phyloP scores from a whole-genome alignment of 805 yeast species.

The Diddensiella transvaalensis region DNA sequence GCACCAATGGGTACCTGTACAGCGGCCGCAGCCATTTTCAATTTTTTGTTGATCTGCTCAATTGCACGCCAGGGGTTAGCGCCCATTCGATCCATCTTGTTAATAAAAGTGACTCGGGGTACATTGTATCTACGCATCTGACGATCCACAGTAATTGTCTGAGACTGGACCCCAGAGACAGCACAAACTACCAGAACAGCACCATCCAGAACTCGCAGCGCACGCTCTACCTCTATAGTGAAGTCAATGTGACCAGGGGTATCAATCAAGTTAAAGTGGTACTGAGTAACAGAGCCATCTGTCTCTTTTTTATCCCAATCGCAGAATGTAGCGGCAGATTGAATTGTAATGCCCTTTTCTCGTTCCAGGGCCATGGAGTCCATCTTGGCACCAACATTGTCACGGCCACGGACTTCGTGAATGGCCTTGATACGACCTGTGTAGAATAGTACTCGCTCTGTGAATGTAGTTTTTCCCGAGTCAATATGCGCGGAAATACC shows the following conservation, averaged over 20 bases:
- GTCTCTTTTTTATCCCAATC: constrained; percentile 70
- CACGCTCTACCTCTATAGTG: constrained; percentile 98
- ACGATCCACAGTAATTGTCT: constrained; percentile 97
- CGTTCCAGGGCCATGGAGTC: constrained; percentile 98
- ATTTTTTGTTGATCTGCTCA: constrained; percentile 81
- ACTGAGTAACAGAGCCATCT: constrained; percentile 48
- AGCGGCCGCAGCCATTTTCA: constrained; percentile 94
- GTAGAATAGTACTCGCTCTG: constrained; percentile 92
- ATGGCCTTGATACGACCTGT: constrained; percentile 97
- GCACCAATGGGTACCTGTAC: constrained; percentile 97
- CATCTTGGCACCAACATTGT: constrained; percentile 98
- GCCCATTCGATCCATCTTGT: constrained; percentile 99
- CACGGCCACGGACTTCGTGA: constrained; percentile 94
- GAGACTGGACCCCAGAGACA: constrained; percentile 97
- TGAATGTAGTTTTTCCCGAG: constrained; percentile 96
- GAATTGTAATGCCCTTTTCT: constrained; percentile 98
- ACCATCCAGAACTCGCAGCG: constrained; percentile 96
- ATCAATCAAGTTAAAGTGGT: constrained; percentile 92
- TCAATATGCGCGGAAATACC: constrained; percentile 98
- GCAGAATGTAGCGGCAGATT: constrained; percentile 98
- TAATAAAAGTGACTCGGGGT: constrained; percentile 92
- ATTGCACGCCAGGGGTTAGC: constrained; percentile 95
- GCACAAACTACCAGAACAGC: constrained; percentile 99
- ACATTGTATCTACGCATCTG: constrained; percentile 98
- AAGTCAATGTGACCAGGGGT: constrained; percentile 99